These are phyloP conservation scores for Monosporascus sp. DNA, from an alignment of 2,329 filamentous ascomycete genomes.

Conservation along the genomic window DNA sequence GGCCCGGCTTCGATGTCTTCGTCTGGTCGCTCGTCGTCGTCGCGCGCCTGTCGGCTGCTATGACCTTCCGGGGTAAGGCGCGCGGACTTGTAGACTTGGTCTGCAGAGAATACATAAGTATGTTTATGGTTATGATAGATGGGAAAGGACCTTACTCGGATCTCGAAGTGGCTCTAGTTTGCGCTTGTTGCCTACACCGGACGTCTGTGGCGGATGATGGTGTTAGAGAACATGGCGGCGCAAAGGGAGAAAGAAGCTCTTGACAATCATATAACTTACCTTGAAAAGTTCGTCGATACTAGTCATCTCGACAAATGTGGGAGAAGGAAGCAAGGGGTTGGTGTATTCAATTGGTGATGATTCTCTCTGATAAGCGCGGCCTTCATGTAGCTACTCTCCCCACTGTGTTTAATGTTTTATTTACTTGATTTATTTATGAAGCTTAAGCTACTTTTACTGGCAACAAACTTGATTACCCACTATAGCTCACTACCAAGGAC, in stretches of 20 bases:
- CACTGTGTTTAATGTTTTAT: too few relatives aligned
- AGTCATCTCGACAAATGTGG: conserved; percentile 34
- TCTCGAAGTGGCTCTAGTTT: conserved; percentile 58
- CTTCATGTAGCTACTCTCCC: too few relatives aligned
- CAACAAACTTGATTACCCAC: too few relatives aligned
- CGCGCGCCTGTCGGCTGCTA: conserved; percentile 38
- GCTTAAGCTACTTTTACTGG: too few relatives aligned
- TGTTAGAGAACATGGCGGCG: conserved; percentile 1
- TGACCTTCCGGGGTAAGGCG: conserved; percentile 42
- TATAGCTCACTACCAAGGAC: too few relatives aligned
- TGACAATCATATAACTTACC: conserved; percentile 23
- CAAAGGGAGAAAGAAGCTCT: neutral
- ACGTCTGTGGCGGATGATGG: conserved; percentile 9
- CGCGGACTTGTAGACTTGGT: conserved; percentile 59
- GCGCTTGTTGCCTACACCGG: conserved; percentile 51
- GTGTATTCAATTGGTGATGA: too few relatives aligned
- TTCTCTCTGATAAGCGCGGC: too few relatives aligned
- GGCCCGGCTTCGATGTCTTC: conserved; percentile 42
- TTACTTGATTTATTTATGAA: too few relatives aligned
- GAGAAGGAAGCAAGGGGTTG: too few relatives aligned
- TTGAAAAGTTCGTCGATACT: conserved; percentile 57
- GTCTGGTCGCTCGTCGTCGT: conserved; percentile 36
- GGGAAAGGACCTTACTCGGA: conserved; percentile 45
- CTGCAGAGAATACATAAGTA: conserved; percentile 28
- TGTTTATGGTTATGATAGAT: neutral